Percentiles rank a stretch among this genome's conserved stretches.
These are phyloP conservation scores for Phaeophleospora eucalypticola DNA, from an alignment of 2,329 filamentous ascomycete species.

Conservation along the genomic window DNA sequence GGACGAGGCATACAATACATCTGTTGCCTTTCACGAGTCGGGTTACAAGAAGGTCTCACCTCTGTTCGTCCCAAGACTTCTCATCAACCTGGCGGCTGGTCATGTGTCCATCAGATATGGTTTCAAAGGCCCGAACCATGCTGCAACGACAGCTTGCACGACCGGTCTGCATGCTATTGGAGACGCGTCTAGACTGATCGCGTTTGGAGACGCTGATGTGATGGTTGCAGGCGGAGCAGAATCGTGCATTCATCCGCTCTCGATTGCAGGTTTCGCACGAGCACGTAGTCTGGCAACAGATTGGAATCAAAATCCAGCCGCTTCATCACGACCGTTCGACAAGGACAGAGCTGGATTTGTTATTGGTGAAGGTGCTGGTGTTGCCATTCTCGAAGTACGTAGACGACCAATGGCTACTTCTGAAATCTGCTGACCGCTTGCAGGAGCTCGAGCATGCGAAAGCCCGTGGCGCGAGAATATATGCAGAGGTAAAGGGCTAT, in stretches of 20 bases:
- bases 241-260: conserved; percentile 90
- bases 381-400: conserved; percentile 72
- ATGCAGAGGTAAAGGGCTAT: conserved; percentile 85
- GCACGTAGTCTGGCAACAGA: conserved; percentile 79
- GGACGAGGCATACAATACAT: conserved; percentile 82
- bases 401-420: not conserved
- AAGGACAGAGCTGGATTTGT: conserved; percentile 77
- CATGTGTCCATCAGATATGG: conserved; percentile 92
- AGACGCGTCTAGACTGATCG: conserved; percentile 87
- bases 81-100: conserved; percentile 93
- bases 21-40: conserved; percentile 67
- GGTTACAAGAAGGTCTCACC: conserved; percentile 92
- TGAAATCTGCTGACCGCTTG: conserved; percentile 7
- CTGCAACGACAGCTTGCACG: conserved; percentile 90
- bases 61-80: conserved; percentile 83
- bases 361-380: conserved; percentile 84
- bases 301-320: conserved; percentile 67
- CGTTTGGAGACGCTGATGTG: conserved; percentile 84
- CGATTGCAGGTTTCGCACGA: conserved; percentile 85
- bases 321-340: conserved; percentile 85
- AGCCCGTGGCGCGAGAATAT: conserved; percentile 71
- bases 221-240: conserved; percentile 97
- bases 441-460: conserved; percentile 81
- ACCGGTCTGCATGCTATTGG: conserved; percentile 93
- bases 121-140: conserved; percentile 85